These are phyloP conservation scores for Pleurozium schreberi DNA, from an alignment of 225 moss, liverwort and hornwort genomes.

Conservation along the genomic window DNA sequence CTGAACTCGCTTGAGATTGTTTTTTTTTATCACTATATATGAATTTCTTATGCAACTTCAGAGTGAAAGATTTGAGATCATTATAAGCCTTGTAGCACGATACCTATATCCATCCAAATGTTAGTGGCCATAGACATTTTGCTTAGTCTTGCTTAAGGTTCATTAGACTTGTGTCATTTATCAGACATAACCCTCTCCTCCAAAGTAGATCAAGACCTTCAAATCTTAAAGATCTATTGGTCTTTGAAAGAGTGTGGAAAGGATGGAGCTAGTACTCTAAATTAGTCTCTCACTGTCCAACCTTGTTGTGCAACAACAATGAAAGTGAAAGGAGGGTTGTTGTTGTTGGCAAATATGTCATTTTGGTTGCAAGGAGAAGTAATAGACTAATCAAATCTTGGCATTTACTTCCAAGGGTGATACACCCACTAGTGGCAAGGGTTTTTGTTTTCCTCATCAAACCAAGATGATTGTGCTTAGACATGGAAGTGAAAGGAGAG, in stretches of 20 bases:
- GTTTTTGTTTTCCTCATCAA: neutral
- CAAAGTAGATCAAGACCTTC: neutral
- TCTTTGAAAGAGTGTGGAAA: too few species aligned
- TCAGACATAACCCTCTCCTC: neutral
- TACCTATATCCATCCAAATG: neutral
- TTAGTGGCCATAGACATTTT: neutral
- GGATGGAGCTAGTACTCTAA: neutral
- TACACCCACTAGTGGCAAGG: accelerated
- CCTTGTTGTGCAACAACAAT: neutral
- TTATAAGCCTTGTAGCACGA: neutral
- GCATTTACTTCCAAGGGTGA: neutral
- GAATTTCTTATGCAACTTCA: neutral
- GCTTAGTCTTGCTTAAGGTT: neutral
- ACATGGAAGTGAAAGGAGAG: neutral
- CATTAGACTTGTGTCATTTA: neutral
- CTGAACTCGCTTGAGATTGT: neutral
- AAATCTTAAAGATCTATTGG: neutral
- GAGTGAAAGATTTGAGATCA: neutral
- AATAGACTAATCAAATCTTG: neutral
- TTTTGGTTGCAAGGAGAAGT: neutral
- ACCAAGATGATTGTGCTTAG: neutral
- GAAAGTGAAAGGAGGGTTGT: neutral
- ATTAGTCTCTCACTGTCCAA: accelerated
- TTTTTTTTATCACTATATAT: neutral
- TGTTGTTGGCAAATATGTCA: neutral